Percentiles rank a stretch among this genome's conserved stretches.
These are phyloP conservation scores for Suhomyces ambrosiae DNA, from an alignment of 1,139 yeast species.

Conservation along the genomic window DNA sequence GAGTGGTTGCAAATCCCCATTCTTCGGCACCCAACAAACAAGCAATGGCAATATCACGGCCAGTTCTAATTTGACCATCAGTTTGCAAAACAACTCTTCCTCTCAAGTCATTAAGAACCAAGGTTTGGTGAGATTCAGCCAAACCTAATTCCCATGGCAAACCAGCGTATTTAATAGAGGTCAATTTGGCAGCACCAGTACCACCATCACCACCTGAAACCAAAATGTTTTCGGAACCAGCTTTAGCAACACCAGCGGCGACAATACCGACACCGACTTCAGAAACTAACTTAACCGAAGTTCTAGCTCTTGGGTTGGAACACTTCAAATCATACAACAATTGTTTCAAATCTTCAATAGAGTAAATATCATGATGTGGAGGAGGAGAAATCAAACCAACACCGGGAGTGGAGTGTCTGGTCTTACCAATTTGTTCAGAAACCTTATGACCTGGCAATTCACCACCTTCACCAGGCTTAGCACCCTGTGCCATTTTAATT, in stretches of 20 bases:
- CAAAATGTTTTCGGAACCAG: constrained; percentile 94
- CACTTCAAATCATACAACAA: constrained; percentile 95
- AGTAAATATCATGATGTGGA: constrained; percentile 97
- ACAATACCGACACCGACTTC: constrained; percentile 99
- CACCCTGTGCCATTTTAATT: constrained; percentile 99
- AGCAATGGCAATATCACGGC: constrained; percentile 94
- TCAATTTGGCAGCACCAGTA: constrained; percentile 98
- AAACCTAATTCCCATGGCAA: constrained; percentile 98
- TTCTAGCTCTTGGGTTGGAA: constrained; percentile 95
- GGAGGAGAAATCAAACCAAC: constrained; percentile 98
- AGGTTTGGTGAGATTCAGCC: constrained; percentile 97
- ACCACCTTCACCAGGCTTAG: constrained; percentile 99
- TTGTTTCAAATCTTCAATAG: constrained; percentile 97
- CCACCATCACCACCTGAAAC: constrained; percentile 99
- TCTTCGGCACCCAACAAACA: constrained; percentile 97
- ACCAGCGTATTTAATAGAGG: constrained; percentile 96
- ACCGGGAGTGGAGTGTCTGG: constrained; percentile 96
- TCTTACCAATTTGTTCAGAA: constrained; percentile 82
- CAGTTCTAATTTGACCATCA: constrained; percentile 96
- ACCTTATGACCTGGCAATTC: constrained; percentile 97
- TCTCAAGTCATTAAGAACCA: constrained; percentile 92
- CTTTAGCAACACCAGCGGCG: constrained; percentile 99
- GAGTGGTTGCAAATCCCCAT: constrained; percentile 97
- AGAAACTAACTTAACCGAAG: constrained; percentile 92
- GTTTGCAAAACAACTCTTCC: constrained; percentile 95